Percentiles rank a stretch among this genome's conserved stretches.
Conservation (phyloP, 352 stramenopile species). For the Globisporangium emineosum region DNA sequence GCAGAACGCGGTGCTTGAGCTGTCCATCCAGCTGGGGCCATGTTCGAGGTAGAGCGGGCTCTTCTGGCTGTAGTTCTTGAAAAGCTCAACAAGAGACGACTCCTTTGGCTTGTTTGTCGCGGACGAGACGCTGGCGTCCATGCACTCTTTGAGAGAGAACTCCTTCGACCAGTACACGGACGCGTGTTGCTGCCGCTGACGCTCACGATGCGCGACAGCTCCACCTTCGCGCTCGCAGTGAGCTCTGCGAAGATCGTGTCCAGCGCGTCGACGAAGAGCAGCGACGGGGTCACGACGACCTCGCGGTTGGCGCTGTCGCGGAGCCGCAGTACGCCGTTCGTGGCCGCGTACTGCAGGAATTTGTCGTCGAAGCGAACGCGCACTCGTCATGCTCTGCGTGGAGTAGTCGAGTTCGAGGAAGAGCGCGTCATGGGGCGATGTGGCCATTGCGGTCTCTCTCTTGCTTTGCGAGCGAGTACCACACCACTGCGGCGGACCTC, state of each 20-base stretch:
- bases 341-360: slow-evolving; percentile 60
- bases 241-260: slow-evolving; percentile 63
- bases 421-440: too few species aligned
- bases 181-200: slow-evolving; percentile 80
- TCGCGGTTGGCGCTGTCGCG: slow-evolving; percentile 25
- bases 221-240: slow-evolving; percentile 17
- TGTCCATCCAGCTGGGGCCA: slow-evolving; percentile 86
- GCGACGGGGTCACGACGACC: slow-evolving; percentile 57
- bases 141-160: slow-evolving; percentile 35
- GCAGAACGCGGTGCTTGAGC: slow-evolving; percentile 63
- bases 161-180: slow-evolving; percentile 71
- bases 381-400: too few species aligned
- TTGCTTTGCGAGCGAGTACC: too few species aligned
- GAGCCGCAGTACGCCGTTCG: slow-evolving; percentile 62
- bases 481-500: too few species aligned
- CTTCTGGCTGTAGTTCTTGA: slow-evolving; percentile 13
- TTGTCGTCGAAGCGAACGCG: slow-evolving; percentile 71
- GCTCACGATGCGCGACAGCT: slow-evolving; percentile 46
- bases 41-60: slow-evolving; percentile 51
- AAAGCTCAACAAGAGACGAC: slow-evolving; percentile 18
- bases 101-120: slow-evolving; percentile 5
- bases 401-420: too few species aligned
- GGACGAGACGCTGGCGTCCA: slow-evolving; percentile 34
- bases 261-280: slow-evolving; percentile 80
- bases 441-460: too few species aligned